Evolutionary conservation across 176 grass and related monocot species (phyloP).

Genomic region (Oryza brachyantha): DNA sequence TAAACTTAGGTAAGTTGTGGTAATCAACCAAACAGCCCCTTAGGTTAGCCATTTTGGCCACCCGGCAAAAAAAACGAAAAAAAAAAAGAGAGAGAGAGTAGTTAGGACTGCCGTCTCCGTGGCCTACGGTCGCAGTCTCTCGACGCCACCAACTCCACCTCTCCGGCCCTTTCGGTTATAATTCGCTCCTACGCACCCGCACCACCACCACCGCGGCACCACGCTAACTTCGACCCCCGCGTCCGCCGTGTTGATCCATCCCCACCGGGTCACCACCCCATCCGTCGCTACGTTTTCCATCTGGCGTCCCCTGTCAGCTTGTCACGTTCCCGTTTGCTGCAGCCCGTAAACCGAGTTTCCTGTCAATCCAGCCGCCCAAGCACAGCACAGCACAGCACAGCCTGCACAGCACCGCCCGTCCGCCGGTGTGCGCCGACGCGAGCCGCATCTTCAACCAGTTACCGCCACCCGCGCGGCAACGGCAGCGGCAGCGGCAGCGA

Average conservation of each 20-base stretch:
- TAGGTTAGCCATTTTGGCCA: no score
- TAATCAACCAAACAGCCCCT: no score
- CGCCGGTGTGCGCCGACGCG: neutral
- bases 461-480: constrained; percentile 31
- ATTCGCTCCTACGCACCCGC: constrained; percentile 13
- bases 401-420: neutral
- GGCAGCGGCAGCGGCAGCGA: constrained; percentile 27
- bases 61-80: no score
- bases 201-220: neutral
- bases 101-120: constrained; percentile 12
- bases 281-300: neutral
- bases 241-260: neutral
- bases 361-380: neutral
- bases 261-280: no score
- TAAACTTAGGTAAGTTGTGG: no score
- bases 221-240: neutral
- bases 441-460: constrained; percentile 9
- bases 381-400: neutral
- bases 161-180: constrained; percentile 35
- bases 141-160: constrained; percentile 9
- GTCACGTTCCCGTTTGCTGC: neutral
- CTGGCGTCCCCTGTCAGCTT: neutral
- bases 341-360: neutral
- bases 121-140: neutral
- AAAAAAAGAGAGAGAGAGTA: no score